Conservation (phyloP, 2,329 filamentous ascomycete species). For the Dothidotthia symphoricarpi region DNA sequence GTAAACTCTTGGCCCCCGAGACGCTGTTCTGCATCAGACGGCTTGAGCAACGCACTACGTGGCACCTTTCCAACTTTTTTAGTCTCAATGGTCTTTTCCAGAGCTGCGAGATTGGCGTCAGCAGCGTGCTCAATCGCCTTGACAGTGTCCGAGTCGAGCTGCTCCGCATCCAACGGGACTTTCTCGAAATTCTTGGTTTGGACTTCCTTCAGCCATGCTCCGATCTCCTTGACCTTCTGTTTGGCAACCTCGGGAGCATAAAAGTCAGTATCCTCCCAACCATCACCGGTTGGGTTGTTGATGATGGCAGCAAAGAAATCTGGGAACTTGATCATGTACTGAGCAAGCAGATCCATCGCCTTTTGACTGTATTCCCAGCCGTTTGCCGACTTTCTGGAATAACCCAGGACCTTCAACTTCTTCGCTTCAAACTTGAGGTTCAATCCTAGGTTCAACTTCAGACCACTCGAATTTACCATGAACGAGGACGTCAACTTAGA, state of each 20-base stretch:
- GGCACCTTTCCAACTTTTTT: constrained; percentile 80
- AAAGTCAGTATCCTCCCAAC: constrained; percentile 80
- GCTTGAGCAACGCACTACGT: constrained; percentile 82
- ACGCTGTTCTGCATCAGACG: constrained; percentile 91
- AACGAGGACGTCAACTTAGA: constrained; percentile 97
- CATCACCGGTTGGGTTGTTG: constrained; percentile 78
- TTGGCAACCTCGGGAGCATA: constrained; percentile 73
- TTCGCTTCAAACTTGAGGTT: constrained; percentile 97
- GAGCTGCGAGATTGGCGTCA: constrained; percentile 49
- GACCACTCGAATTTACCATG: constrained; percentile 75
- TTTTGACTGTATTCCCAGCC: constrained; percentile 96
- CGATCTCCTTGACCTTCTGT: constrained; percentile 87
- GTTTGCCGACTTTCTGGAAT: constrained; percentile 78
- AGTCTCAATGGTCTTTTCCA: constrained; percentile 47
- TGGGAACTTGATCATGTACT: constrained; percentile 92
- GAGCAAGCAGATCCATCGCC: constrained; percentile 73
- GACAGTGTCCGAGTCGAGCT: constrained; percentile 89
- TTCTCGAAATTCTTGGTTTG: constrained; percentile 90
- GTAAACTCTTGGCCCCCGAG: constrained; percentile 79
- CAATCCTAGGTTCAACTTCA: constrained; percentile 84
- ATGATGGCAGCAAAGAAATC: constrained; percentile 92
- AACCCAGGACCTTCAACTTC: constrained; percentile 93
- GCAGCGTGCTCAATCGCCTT: constrained; percentile 74
- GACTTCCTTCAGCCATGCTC: constrained; percentile 85
- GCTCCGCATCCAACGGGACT: constrained; percentile 94